Conservation (phyloP, 2,329 filamentous ascomycete genomes). For the Colletotrichum karsti region DNA sequence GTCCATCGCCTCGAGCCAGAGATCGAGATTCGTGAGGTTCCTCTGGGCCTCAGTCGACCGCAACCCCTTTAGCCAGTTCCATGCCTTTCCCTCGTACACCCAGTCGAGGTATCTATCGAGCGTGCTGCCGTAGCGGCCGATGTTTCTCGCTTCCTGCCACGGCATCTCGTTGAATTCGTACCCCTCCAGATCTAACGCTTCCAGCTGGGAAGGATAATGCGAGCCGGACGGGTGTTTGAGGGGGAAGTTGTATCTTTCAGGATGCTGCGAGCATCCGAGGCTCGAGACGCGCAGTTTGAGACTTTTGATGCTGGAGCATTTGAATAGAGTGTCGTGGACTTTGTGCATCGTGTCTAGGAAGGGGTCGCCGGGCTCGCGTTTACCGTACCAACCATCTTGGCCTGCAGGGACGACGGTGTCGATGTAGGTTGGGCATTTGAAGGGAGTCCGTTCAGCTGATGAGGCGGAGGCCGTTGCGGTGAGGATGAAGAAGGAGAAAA, state of each 20-base stretch:
- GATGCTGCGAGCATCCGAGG: background rate
- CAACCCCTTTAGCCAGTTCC: background rate
- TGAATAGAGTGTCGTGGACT: slow-evolving; percentile 4
- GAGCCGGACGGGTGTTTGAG: background rate
- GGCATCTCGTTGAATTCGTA: slow-evolving; percentile 7
- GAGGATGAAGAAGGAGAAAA: background rate
- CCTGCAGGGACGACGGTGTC: background rate
- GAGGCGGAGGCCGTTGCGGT: background rate
- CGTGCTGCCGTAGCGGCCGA: background rate
- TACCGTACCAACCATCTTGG: background rate
- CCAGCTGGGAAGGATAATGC: background rate
- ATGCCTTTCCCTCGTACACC: background rate
- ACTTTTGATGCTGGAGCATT: background rate
- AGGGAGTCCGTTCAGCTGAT: accelerated
- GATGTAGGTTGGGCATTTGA: slow-evolving; percentile 15
- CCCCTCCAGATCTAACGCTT: slow-evolving; percentile 12
- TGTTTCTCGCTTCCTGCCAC: background rate
- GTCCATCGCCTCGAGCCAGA: slow-evolving; percentile 18
- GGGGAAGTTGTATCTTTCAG: slow-evolving; percentile 7
- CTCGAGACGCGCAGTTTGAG: slow-evolving; percentile 14
- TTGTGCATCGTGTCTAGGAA: slow-evolving; percentile 6
- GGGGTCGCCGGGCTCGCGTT: background rate
- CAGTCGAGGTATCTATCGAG: background rate
- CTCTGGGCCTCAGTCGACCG: background rate
- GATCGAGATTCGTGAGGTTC: slow-evolving; percentile 12